Base-by-base conservation (phyloP, 306 rosid genomes). In the Pyrus bretschneideri region DNA sequence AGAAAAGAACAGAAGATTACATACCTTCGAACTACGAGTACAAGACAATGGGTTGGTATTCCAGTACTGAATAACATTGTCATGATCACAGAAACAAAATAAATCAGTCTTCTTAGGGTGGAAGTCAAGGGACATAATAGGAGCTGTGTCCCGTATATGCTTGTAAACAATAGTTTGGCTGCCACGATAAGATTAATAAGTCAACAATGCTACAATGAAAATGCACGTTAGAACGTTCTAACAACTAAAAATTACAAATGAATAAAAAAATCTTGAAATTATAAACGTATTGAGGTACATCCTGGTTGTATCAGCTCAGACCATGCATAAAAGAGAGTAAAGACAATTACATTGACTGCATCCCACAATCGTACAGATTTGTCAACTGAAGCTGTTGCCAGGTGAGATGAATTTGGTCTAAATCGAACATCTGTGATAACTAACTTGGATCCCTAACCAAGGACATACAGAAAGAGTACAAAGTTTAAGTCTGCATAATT, bases 321-420 rank as follows among this genome's bases (percentile, higher is more conserved):
- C 33, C 35, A 74, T 72, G 11, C 42, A 52, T 71, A 25, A 10
- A 60, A 23, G 49, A 75, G 80, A 60, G 23, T 19, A 27, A 35
- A 78, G 55, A 49, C 7, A 27, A 70, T 77, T 94, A 94, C 97
- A 80, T 86, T 86, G 58, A 93, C 86, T 79, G 98, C 96, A 82
- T 94, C 97, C 98, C 98, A 94, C 64, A 94, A 82, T 76, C 89
- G 89, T 81, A 94, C 89, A 70, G 97, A 83, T 70, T 89, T 83
- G 77, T 94, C 98, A 83, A 86, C 78, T 69, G 98, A 94, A 84
- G 98, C 84, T n/a, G 98, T 91, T 58, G 91, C 98, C 74, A 94
- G 84, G 84, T 94, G 93, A 79, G 96, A 72, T 73, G 97, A 90
- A 90, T 94, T 91, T 67, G 96, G 93, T 85, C 96, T 86, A 81